Conservation (phyloP, 1,284 basidiomycete genomes). For the Inonotus obliquus region DNA sequence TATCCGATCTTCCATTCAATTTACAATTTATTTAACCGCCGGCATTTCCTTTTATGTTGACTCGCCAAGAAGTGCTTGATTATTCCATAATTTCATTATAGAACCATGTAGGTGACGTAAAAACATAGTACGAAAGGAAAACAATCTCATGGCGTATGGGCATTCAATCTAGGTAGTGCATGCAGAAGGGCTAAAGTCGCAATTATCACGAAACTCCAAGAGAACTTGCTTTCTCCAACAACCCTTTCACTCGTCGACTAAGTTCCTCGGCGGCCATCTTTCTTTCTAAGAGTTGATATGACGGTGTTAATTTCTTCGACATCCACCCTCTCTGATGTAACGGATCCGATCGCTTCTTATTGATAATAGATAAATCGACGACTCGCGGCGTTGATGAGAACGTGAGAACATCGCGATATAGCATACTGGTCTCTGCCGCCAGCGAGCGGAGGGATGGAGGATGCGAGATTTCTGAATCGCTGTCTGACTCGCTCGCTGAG, state of each 20-base stretch:
- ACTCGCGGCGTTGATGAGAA: slow-evolving; percentile 77
- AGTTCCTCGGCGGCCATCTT: slow-evolving; percentile 69
- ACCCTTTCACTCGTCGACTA: slow-evolving; percentile 60
- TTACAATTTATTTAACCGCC: background rate
- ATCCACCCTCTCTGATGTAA: slow-evolving; percentile 52
- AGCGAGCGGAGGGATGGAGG: slow-evolving; percentile 59
- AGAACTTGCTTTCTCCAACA: slow-evolving; percentile 54
- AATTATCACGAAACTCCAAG: slow-evolving; percentile 21
- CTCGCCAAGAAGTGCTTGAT: background rate
- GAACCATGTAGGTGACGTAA: too few relatives aligned
- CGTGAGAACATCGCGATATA: slow-evolving; percentile 79
- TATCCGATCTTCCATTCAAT: background rate
- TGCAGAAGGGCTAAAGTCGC: background rate
- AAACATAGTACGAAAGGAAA: too few relatives aligned
- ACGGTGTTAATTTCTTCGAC: slow-evolving; percentile 71
- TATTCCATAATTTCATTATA: too few relatives aligned
- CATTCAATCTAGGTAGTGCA: background rate
- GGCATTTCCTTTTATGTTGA: background rate
- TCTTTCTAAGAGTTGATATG: slow-evolving; percentile 73
- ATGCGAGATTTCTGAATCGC: slow-evolving; percentile 35
- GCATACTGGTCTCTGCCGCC: slow-evolving; percentile 72
- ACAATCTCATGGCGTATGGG: background rate
- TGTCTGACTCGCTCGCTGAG: slow-evolving; percentile 61
- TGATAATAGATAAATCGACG: slow-evolving; percentile 71
- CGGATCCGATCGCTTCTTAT: slow-evolving; percentile 43